phyloP scores from a whole-genome alignment of 2,329 filamentous ascomycete genomes.

The Arthrinium phaeospermum region DNA sequence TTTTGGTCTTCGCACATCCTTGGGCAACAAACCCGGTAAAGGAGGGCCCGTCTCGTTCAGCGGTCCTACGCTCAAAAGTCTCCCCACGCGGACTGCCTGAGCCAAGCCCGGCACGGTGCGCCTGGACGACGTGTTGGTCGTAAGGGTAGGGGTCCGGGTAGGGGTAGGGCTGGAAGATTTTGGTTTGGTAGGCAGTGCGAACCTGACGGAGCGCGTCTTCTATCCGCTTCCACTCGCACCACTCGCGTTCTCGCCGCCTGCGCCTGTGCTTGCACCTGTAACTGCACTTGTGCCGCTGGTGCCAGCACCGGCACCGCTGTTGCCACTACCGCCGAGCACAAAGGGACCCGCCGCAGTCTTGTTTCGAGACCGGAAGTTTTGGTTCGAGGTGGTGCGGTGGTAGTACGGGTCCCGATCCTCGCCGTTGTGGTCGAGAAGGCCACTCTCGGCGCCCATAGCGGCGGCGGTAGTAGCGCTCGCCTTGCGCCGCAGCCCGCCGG shows the following conservation, averaged over 20 bases:
- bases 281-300: neutral
- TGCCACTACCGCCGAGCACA: neutral
- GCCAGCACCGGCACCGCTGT: neutral
- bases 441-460: slow-evolving; percentile 4
- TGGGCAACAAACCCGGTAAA: neutral
- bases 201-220: neutral
- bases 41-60: neutral
- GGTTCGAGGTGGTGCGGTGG: slow-evolving; percentile 1
- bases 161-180: neutral
- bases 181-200: neutral
- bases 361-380: neutral
- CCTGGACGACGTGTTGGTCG: neutral
- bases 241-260: neutral
- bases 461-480: slow-evolving; percentile 31
- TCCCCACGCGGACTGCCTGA: neutral
- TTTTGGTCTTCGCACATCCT: neutral
- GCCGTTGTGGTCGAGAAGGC: slow-evolving; percentile 8
- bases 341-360: neutral
- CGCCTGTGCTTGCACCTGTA: no score
- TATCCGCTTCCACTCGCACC: slow-evolving; percentile 12
- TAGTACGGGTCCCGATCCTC: slow-evolving; percentile 10
- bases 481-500: slow-evolving; percentile 55
- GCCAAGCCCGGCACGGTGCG: neutral
- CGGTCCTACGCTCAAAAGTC: neutral
- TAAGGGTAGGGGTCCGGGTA: neutral